phyloP scores from a whole-genome alignment of 805 yeast species.

The Metschnikowia proteae region DNA sequence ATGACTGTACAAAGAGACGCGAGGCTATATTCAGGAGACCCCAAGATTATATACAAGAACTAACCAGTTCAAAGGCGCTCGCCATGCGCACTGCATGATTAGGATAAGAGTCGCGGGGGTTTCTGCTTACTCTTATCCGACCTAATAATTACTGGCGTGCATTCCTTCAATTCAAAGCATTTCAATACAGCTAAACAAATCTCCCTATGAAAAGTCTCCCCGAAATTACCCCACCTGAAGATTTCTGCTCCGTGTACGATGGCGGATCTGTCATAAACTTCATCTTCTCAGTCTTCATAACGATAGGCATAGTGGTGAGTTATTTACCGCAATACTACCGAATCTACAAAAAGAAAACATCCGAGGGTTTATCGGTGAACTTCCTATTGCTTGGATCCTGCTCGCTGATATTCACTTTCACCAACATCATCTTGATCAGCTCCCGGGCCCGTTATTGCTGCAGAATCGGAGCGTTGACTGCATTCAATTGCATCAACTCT shows the following conservation, averaged over 20 bases:
- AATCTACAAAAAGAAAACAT: constrained; percentile 53
- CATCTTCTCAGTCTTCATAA: constrained; percentile 47
- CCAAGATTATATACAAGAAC: background rate
- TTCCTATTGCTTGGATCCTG: constrained; percentile 68
- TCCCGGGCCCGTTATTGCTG: constrained; percentile 64
- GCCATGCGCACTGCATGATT: constrained; percentile 1
- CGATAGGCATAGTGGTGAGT: constrained; percentile 64
- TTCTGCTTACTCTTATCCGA: background rate
- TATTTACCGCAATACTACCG: constrained; percentile 73
- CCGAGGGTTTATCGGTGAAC: constrained; percentile 76
- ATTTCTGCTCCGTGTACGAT: constrained; percentile 40
- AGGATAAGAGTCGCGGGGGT: background rate
- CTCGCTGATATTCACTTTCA: constrained; percentile 62
- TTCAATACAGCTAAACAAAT: background rate
- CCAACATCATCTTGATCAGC: constrained; percentile 63
- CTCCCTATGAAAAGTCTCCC: background rate
- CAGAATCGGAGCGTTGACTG: constrained; percentile 34
- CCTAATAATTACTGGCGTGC: background rate
- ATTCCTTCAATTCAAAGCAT: background rate
- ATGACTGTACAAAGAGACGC: too few relatives aligned
- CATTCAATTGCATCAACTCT: constrained; percentile 62
- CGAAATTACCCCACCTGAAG: constrained; percentile 9
- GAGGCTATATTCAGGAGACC: too few relatives aligned
- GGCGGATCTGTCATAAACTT: constrained; percentile 52
- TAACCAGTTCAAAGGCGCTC: background rate